phyloP scores from a whole-genome alignment of 2,329 filamentous ascomycete genomes.

The Chaetomium strumarium region DNA sequence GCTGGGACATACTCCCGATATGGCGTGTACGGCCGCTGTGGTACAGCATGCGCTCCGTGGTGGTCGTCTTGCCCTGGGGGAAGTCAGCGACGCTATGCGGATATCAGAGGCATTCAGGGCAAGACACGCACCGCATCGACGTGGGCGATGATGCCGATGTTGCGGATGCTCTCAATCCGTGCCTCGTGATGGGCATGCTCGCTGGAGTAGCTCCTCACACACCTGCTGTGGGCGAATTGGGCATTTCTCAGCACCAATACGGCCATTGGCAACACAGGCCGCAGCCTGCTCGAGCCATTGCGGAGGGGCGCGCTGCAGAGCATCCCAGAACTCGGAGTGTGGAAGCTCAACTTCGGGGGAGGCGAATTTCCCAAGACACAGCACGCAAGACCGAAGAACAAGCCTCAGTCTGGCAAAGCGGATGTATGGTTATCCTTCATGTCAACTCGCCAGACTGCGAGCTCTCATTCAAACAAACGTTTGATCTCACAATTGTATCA shows the following conservation, averaged over 20 bases:
- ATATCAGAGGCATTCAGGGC: slow-evolving; percentile 1
- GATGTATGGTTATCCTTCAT: slow-evolving; percentile 7
- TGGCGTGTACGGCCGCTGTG: slow-evolving; percentile 86
- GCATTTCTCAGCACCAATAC: slow-evolving; percentile 15
- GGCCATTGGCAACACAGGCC: background rate
- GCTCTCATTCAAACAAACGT: background rate
- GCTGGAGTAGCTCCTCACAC: slow-evolving; percentile 16
- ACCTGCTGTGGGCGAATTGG: slow-evolving; percentile 7
- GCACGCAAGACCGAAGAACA: background rate
- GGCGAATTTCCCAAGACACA: too few species aligned
- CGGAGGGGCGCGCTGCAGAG: slow-evolving; percentile 9
- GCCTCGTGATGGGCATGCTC: slow-evolving; percentile 31
- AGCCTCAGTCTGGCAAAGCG: slow-evolving; percentile 15
- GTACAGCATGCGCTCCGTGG: slow-evolving; percentile 97
- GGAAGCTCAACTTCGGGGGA: background rate
- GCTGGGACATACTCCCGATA: slow-evolving; percentile 58
- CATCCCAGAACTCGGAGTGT: slow-evolving; percentile 6
- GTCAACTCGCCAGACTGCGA: slow-evolving; percentile 3
- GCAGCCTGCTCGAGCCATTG: slow-evolving; percentile 4
- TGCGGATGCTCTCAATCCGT: slow-evolving; percentile 63
- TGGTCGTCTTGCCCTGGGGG: slow-evolving; percentile 81
- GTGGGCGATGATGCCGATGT: slow-evolving; percentile 97
- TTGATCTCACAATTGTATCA: background rate
- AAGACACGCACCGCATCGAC: slow-evolving; percentile 68
- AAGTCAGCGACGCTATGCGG: slow-evolving; percentile 13